Evolutionary conservation across 345 rosid species (phyloP), one percentile per base, ranked within the genome.

Genomic region (Fremontodendron californicum): DNA sequence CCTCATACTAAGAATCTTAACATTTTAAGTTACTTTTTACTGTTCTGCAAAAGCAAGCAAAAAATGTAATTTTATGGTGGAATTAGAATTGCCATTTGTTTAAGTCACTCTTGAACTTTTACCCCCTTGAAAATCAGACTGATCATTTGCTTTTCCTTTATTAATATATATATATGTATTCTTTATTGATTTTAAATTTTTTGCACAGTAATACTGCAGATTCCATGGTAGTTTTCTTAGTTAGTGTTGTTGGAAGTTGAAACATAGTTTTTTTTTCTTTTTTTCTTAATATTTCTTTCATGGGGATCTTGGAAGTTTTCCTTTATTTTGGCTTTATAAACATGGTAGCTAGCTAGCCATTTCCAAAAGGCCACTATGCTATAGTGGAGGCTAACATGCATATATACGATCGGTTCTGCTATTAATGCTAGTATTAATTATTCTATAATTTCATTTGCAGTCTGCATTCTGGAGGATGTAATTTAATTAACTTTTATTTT

Each of bases 301-400:
- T 54, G 55, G 43, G 43, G 37, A 67, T 51, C 57, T 78, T 43
- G 78, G 79, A 75, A 74, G 75, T 74, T 76, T 80, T 71, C 69
- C 69, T 62, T 66, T 54, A 75, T 3, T 78, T 48, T 68, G 27
- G 80, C 77, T 82, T 69, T 23, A 70, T 23, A 70, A 71, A 68
- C 29, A 76, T 73, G 33, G n/a, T 11, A 40, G 27, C 45, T 13
- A 57, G 52, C 54, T 4, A 27, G 2, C 64, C 64, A 27, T 46
- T 46, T 5, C 37, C 19, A 42, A 70, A 69, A 71, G 31, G 60
- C 42, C 39, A 49, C 4, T 2, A 2, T 1, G 2, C 39, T 35
- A 21, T 77, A 78, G 87, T 90, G 91, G 93, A 85, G 86, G 72
- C 68, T 77, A 83, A 88, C 89, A 86, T 86, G 86, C 86, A 79